Conservation (phyloP, 805 yeast genomes). For the Candida rishiriensis region DNA sequence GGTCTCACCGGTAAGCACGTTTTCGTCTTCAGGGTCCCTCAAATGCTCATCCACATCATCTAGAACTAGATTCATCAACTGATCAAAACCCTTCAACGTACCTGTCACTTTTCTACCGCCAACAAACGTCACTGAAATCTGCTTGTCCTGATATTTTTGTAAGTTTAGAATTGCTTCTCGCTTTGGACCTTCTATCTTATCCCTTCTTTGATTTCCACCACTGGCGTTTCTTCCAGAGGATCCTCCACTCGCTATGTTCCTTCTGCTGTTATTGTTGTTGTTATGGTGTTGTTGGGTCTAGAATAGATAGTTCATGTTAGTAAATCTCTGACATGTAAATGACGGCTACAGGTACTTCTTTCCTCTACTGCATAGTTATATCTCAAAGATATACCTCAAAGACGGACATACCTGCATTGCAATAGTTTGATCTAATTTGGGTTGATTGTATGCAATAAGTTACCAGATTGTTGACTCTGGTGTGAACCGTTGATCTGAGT, state of each 20-base stretch:
- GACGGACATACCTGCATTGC: too few relatives aligned
- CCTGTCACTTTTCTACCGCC: slow-evolving; percentile 85
- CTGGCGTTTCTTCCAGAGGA: too few relatives aligned
- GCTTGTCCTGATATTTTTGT: slow-evolving; percentile 66
- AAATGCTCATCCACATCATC: slow-evolving; percentile 66
- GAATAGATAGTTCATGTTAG: too few relatives aligned
- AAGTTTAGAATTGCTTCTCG: slow-evolving; percentile 86
- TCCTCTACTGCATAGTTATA: too few relatives aligned
- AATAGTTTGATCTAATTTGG: too few relatives aligned
- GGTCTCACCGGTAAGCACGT: slow-evolving; percentile 46
- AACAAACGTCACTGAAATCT: slow-evolving; percentile 70
- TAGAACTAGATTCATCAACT: slow-evolving; percentile 71
- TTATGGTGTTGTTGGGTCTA: slow-evolving; percentile 4
- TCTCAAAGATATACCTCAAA: too few relatives aligned
- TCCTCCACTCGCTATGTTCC: not conserved
- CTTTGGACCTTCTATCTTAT: slow-evolving; percentile 66
- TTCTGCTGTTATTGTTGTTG: slow-evolving; percentile 5
- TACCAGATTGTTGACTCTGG: too few relatives aligned
- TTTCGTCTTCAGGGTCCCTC: slow-evolving; percentile 61
- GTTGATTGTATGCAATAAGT: too few relatives aligned
- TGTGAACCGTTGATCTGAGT: too few relatives aligned
- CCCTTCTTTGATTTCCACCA: slow-evolving; percentile 8
- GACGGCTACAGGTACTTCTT: too few relatives aligned
- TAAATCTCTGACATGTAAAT: too few relatives aligned
- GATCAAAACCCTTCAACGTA: slow-evolving; percentile 76